Percentiles rank a stretch among this genome's conserved stretches.
Evolutionary conservation across 306 rosid species (phyloP).

Genomic region (Cucumis melo): DNA sequence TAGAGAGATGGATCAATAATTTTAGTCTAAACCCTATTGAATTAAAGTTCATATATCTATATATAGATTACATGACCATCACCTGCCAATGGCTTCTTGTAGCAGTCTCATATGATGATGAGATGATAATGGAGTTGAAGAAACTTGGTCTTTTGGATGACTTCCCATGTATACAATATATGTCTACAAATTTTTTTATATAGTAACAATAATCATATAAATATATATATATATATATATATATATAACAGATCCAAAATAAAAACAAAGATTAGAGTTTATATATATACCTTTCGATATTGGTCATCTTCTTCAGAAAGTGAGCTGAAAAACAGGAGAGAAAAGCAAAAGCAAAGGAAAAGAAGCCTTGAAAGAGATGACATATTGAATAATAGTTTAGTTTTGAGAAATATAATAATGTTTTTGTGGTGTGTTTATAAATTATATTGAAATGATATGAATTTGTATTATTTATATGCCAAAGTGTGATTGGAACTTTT

Average conservation of each 20-base stretch:
- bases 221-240: no score
- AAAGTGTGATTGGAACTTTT: not conserved
- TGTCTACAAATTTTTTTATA: constrained; percentile 11
- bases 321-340: not conserved
- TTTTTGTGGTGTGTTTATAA: not conserved
- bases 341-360: not conserved
- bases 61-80: no score
- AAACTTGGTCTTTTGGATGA: constrained; percentile 1
- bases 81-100: constrained; percentile 25
- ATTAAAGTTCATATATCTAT: no score
- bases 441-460: not conserved
- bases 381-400: not conserved
- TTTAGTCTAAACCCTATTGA: no score
- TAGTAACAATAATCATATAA: no score
- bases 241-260: not conserved
- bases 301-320: not conserved
- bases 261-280: rapidly evolving
- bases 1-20: not conserved
- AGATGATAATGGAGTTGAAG: not conserved
- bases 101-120: constrained; percentile 15
- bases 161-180: constrained; percentile 34
- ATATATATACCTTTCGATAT: not conserved
- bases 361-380: not conserved
- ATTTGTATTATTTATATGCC: not conserved
- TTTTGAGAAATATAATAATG: no score